These are phyloP conservation scores for Fagus sylvatica DNA, from an alignment of 306 rosid species.

Conservation along the genomic window DNA sequence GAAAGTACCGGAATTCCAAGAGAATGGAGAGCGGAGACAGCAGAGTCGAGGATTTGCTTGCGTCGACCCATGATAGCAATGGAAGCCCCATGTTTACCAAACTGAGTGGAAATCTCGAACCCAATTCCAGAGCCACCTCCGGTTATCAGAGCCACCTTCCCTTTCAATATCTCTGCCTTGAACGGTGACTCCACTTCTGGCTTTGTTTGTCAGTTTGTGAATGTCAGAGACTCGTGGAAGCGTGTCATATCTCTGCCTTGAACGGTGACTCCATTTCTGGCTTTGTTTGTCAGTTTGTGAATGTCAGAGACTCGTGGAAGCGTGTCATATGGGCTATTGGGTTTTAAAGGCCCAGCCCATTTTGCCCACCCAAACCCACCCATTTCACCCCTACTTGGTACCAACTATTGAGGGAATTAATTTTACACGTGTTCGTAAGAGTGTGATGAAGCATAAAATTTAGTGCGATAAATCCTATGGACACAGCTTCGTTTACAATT, in stretches of 20 bases:
- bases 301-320: not conserved
- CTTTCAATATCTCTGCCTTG: conserved; percentile 53
- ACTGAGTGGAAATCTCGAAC: conserved; percentile 65
- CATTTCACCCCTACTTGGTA: too few species aligned
- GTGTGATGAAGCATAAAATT: too few species aligned
- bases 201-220: not conserved
- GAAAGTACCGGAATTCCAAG: conserved; percentile 55
- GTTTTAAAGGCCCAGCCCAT: too few species aligned
- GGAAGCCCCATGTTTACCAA: conserved; percentile 91
- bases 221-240: not conserved
- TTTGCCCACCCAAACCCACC: too few species aligned
- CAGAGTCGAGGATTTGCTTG: conserved; percentile 61
- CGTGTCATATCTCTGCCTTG: conserved; percentile 31
- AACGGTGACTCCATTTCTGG: conserved; percentile 66
- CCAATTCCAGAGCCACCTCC: conserved; percentile 99
- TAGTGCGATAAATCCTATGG: too few species aligned
- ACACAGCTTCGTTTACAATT: too few species aligned
- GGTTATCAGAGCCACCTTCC: conserved; percentile 78
- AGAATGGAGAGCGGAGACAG: conserved; percentile 67
- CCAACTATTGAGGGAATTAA: too few species aligned
- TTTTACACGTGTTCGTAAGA: too few species aligned
- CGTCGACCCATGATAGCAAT: conserved; percentile 92
- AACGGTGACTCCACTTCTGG: conserved; percentile 66
- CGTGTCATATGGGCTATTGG: conserved; percentile 5
- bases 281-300: not conserved